These are phyloP conservation scores for Aspergillus eucalypticola DNA, from an alignment of 2,329 filamentous ascomycete species.

Conservation along the genomic window DNA sequence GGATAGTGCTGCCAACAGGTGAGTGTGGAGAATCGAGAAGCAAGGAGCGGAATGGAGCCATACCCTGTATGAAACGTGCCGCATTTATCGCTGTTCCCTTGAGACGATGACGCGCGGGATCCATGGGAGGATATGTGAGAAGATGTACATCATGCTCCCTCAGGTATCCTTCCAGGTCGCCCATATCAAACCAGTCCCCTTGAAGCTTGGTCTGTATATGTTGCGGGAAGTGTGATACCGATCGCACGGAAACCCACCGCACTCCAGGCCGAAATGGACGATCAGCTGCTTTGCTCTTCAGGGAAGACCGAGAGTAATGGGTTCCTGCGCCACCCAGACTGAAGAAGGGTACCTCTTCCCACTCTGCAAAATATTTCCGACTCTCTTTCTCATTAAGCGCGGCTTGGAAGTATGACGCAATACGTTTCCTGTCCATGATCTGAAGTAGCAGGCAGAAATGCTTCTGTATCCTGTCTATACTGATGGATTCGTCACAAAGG, in stretches of 20 bases:
- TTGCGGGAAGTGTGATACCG: slow-evolving; percentile 14
- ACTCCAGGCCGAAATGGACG: slow-evolving; percentile 10
- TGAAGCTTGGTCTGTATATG: slow-evolving; percentile 19
- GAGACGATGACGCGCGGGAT: background rate
- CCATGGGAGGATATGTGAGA: slow-evolving; percentile 8
- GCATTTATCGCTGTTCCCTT: slow-evolving; percentile 12
- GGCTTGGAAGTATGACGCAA: slow-evolving; percentile 22
- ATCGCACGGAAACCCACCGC: slow-evolving; percentile 16
- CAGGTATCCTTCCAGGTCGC: slow-evolving; percentile 26
- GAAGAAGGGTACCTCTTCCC: slow-evolving; percentile 28
- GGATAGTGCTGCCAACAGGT: slow-evolving; percentile 20
- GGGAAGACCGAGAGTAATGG: slow-evolving; percentile 21
- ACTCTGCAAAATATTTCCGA: slow-evolving; percentile 19
- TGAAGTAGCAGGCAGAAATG: slow-evolving; percentile 26
- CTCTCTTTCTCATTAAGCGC: slow-evolving; percentile 19
- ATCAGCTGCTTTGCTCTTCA: background rate
- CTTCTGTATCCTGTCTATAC: slow-evolving; percentile 17
- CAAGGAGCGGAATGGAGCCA: background rate
- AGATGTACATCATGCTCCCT: slow-evolving; percentile 20
- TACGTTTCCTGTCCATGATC: slow-evolving; percentile 20
- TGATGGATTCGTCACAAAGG: slow-evolving; percentile 17
- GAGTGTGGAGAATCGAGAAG: slow-evolving; percentile 4
- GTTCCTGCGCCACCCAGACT: slow-evolving; percentile 27
- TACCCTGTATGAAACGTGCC: slow-evolving; percentile 22
- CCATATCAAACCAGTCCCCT: slow-evolving; percentile 29